A percentile compares a stretch with the other conserved stretches of the same genome.
Evolutionary conservation across 345 rosid species (phyloP).

Genomic region (Tarenaya hassleriana): DNA sequence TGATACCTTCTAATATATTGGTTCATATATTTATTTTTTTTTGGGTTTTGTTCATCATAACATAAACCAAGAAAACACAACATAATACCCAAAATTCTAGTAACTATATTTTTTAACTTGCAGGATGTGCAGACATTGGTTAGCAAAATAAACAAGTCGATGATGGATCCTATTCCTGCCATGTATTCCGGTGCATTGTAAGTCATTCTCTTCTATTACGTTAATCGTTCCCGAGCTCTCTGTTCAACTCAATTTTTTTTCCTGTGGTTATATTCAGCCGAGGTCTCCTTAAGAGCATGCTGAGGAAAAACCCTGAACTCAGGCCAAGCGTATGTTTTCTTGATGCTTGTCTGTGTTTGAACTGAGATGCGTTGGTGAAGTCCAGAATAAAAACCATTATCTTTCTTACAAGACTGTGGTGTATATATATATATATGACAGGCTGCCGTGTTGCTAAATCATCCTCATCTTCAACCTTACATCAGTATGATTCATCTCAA

Average conservation of each 20-base stretch:
- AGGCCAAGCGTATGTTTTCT: constrained; percentile 69
- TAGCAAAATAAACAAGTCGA: constrained; percentile 81
- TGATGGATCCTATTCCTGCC: constrained; percentile 86
- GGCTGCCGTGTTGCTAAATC: constrained; percentile 86
- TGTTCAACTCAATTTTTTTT: background rate
- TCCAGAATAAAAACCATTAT: no score
- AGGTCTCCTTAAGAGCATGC: constrained; percentile 85
- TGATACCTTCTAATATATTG: background rate
- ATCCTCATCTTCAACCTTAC: constrained; percentile 79
- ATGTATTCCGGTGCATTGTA: constrained; percentile 85
- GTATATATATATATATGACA: constrained; percentile 25
- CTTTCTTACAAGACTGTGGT: no score
- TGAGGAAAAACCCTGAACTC: constrained; percentile 93
- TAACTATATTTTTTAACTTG: constrained; percentile 10
- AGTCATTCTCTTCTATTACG: constrained; percentile 25
- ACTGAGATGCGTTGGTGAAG: background rate
- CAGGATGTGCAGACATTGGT: constrained; percentile 94
- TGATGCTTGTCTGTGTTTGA: background rate
- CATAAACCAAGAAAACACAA: background rate
- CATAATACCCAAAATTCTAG: no score
- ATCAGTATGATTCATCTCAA: constrained; percentile 62
- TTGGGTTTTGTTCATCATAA: background rate
- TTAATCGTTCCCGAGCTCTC: background rate
- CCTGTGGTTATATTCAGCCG: constrained; percentile 48
- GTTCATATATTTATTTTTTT: background rate